Evolutionary conservation across 352 stramenopile genomes (phyloP).

Genomic region (Pythium phragmitis): DNA sequence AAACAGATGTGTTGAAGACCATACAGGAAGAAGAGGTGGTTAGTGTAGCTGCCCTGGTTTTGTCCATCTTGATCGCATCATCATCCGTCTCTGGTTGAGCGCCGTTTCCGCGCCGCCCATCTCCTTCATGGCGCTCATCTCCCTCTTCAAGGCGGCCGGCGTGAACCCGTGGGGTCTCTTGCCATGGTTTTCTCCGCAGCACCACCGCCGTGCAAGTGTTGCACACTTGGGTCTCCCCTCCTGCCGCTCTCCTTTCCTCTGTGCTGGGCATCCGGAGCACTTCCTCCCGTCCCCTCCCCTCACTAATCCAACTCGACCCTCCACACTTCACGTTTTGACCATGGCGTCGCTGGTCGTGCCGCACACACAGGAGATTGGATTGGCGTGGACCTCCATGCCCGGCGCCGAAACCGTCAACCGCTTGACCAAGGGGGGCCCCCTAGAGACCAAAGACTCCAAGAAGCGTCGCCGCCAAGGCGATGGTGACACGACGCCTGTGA

Average conservation of each 20-base stretch:
- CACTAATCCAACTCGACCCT: no score
- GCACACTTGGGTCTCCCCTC: background rate
- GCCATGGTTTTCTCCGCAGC: no score
- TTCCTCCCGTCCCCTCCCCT: no score
- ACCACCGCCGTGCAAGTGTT: background rate
- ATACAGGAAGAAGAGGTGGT: background rate
- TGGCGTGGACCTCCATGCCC: conserved; percentile 15
- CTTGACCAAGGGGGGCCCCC: background rate
- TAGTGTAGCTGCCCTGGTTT: background rate
- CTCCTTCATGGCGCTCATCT: background rate
- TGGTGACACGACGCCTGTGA: no score
- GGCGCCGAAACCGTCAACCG: conserved; percentile 2
- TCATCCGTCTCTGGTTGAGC: conserved; percentile 5
- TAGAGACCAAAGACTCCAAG: conserved; percentile 11
- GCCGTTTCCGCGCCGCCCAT: background rate
- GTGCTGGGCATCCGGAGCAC: no score
- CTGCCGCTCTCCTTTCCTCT: no score
- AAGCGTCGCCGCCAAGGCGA: conserved; percentile 2
- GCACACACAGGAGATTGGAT: conserved; percentile 15
- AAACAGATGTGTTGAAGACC: conserved; percentile 7
- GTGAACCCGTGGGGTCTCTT: no score
- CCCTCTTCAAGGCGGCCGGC: background rate
- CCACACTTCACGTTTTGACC: conserved; percentile 15
- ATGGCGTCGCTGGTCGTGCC: conserved; percentile 19
- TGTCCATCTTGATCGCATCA: background rate